Evolutionary conservation across 2,329 filamentous ascomycete genomes (phyloP), one percentile per base, ranked within the genome.

Genomic region (Penicillium sp.): DNA sequence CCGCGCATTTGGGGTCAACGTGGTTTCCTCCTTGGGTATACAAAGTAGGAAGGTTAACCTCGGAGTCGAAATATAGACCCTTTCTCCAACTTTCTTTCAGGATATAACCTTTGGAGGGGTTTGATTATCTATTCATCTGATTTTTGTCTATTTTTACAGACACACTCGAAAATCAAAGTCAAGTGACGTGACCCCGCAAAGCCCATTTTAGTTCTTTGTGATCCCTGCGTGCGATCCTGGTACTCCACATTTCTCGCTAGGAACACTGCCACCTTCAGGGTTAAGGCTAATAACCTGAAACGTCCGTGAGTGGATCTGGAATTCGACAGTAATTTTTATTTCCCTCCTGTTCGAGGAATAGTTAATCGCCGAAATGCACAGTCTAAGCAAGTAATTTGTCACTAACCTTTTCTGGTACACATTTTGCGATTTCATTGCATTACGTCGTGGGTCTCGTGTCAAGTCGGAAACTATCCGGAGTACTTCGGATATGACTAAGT

Each of bases 141-240:
- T n/a, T n/a, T n/a, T n/a, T n/a, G n/a, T n/a, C n/a, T 30, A 49
- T 28, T 33, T 41, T 30, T 28, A 4, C 17, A 36, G 17, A 14
- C 9, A 40, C 35, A 16, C 28, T 40, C 36, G 2, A 22, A 22
- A 22, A 16, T 16, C 3, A 45, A 40, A 49, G 36, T 36, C 44
- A 50, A 41, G 59, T 65, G 62, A 64, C 62, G 62, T 62, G 43
- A 55, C 28, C 22, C 67, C 67, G 66, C 67, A 69, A 58, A 53
- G 58, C 65, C 62, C 56, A 56, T 67, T 66, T 67, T 64, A 50
- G 40, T 48, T 51, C 54, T 33, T 49, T 38, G 26, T 40, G 56
- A 70, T 69, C 68, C 68, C 66, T 69, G 67, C 55, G 61, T 70
- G 60, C 65, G 68, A 69, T 69, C 65, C 67, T 69, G 61, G 59